Evolutionary conservation across 768 basidiomycete genomes (phyloP).

Genomic region (Dacryopinax spathularia): DNA sequence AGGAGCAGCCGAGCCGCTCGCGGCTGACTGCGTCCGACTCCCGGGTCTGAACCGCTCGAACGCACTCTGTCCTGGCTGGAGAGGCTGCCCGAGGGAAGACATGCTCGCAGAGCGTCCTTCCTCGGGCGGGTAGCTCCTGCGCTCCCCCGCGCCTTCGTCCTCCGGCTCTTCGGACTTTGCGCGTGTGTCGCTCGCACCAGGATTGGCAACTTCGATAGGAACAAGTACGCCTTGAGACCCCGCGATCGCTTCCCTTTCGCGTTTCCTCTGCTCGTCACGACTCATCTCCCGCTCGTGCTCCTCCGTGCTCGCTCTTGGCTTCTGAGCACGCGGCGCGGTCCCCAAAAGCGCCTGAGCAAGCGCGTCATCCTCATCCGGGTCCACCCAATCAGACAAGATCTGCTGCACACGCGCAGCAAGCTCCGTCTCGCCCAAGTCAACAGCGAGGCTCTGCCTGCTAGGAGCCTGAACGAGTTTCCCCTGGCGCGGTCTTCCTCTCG

Average conservation of each 20-base stretch:
- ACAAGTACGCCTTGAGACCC: not conserved
- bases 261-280: not conserved
- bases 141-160: not conserved
- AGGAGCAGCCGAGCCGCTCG: not conserved
- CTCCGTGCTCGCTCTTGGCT: not conserved
- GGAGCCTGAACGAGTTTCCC: not conserved
- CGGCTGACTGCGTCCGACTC: not conserved
- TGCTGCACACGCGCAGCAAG: not conserved
- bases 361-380: not conserved
- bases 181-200: not conserved
- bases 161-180: not conserved
- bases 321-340: not conserved
- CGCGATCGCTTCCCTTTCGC: not conserved
- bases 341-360: not conserved
- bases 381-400: not conserved
- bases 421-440: not conserved
- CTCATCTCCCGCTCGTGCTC: not conserved
- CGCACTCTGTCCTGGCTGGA: conserved; percentile 20
- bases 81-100: conserved; percentile 70
- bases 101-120: conserved; percentile 24
- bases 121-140: conserved; percentile 1
- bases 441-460: not conserved
- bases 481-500: not conserved
- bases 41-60: not conserved
- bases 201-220: not conserved